Base-by-base conservation (phyloP, 1,139 yeast genomes). In the Yueomyces sp. region DNA sequence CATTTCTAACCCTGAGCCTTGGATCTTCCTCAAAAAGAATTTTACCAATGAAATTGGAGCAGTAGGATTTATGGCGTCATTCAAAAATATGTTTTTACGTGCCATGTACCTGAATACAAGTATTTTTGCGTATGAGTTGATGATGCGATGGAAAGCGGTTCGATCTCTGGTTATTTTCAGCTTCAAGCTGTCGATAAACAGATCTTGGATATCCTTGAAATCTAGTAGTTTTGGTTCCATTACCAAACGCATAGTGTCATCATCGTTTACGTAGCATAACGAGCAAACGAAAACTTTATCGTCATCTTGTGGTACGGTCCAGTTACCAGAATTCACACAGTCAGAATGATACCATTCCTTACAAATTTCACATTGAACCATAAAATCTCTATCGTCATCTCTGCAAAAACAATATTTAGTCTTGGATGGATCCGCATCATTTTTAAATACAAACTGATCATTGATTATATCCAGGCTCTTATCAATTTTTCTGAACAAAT, bases 341-440 rank as follows among this genome's bases (percentile, higher is more conserved):
- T 66, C 67, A 41, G 74, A 73, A 57, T 85, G 95, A 57, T 76
- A 85, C 93, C 93, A 82, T 55, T 84, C 94, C 42, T 75, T 72
- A 59, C 95, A 85, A 30, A 60, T 60, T 48, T 81, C 93, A 63
- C 95, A 86, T 51, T 79, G 85, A 40, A 83, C 74, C 94, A 85
- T 83, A 0, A 73, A 67, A 38, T 63, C 55, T 45, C 69, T 70
- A 53, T 83, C 94, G 27, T 67, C 65, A 44, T 71, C 74, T 38
- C 94, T 72, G 60, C 95, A 85, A 41, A 80, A 62, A 57, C 95
- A 85, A 56, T 79, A 84, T 44, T 55, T 1, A 62, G 59, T 44
- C 63, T 66, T 36, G 68, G 68, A 47, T 69, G 59, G 3, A 68
- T 47, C 31, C 60, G 58, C 46, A 65, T 64, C 28, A 77, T 63